These are phyloP conservation scores for Laetiporus sulphureus DNA, from an alignment of 1,284 basidiomycete genomes.

Conservation along the genomic window DNA sequence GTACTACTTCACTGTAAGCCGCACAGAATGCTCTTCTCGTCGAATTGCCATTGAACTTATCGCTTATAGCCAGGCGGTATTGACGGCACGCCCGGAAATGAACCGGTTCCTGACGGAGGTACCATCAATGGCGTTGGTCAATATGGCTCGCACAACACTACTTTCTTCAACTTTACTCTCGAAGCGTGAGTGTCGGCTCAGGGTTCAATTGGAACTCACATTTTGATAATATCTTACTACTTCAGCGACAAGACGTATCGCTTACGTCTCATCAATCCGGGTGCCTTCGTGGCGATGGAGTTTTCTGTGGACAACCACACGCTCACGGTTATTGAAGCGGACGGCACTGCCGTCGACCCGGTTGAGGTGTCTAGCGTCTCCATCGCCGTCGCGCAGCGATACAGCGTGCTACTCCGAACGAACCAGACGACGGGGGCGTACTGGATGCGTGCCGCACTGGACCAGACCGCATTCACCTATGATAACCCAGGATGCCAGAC, in stretches of 20 bases:
- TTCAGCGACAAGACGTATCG: constrained; percentile 34
- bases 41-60: too few species aligned
- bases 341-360: constrained; percentile 36
- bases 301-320: constrained; percentile 39
- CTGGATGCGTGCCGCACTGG: constrained; percentile 35
- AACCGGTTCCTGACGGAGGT: constrained; percentile 33
- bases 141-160: constrained; percentile 23
- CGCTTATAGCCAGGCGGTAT: constrained; percentile 28
- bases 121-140: constrained; percentile 33
- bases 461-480: constrained; percentile 31
- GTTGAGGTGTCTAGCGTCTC: constrained; percentile 30
- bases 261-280: constrained; percentile 46
- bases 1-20: constrained; percentile 25
- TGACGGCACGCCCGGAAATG: constrained; percentile 27
- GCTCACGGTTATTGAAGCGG: constrained; percentile 40
- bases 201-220: too few species aligned
- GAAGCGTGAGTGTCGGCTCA: constrained; percentile 5
- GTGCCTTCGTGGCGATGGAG: constrained; percentile 35
- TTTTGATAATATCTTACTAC: neutral
- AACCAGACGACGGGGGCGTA: constrained; percentile 28
- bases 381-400: constrained; percentile 38
- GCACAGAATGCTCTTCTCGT: neutral
- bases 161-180: constrained; percentile 17
- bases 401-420: constrained; percentile 37
- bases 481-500: constrained; percentile 25